These are phyloP conservation scores for Daldinia loculata DNA, from an alignment of 495 filamentous ascomycete genomes.

Conservation along the genomic window DNA sequence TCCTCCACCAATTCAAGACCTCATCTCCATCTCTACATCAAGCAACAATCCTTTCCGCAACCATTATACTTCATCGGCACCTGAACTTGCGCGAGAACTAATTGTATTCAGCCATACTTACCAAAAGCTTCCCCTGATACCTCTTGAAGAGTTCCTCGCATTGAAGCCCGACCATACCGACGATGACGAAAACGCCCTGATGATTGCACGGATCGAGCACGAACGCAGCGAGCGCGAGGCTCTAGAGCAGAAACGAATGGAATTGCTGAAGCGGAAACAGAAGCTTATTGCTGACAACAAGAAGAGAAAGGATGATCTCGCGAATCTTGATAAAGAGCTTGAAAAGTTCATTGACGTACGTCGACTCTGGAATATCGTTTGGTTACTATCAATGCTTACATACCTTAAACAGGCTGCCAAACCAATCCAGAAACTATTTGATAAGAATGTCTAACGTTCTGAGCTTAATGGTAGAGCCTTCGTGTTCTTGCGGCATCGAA, in stretches of 20 bases:
- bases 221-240: conserved; percentile 86
- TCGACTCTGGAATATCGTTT: conserved; percentile 8
- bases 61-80: conserved; percentile 6
- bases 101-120: conserved; percentile 77
- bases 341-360: conserved; percentile 87
- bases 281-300: conserved; percentile 93
- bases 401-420: conserved; percentile 70
- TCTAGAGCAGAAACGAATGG: conserved; percentile 86
- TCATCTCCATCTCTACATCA: conserved; percentile 2
- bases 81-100: conserved; percentile 37
- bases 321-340: conserved; percentile 84
- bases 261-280: conserved; percentile 88
- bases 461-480: too few species aligned
- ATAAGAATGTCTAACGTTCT: conserved; percentile 66
- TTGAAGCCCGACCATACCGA: conserved; percentile 77
- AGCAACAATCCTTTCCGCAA: conserved; percentile 3
- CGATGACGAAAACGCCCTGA: conserved; percentile 77
- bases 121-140: conserved; percentile 81
- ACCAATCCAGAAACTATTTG: conserved; percentile 84
- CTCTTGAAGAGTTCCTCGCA: conserved; percentile 81
- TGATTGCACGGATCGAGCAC: conserved; percentile 91
- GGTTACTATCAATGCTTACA: conserved; percentile 13
- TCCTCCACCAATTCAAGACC: not conserved
- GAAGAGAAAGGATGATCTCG: conserved; percentile 91
- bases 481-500: not conserved